Evolutionary conservation across 306 rosid species (phyloP).

Genomic region (Trichosanthes truncata): DNA sequence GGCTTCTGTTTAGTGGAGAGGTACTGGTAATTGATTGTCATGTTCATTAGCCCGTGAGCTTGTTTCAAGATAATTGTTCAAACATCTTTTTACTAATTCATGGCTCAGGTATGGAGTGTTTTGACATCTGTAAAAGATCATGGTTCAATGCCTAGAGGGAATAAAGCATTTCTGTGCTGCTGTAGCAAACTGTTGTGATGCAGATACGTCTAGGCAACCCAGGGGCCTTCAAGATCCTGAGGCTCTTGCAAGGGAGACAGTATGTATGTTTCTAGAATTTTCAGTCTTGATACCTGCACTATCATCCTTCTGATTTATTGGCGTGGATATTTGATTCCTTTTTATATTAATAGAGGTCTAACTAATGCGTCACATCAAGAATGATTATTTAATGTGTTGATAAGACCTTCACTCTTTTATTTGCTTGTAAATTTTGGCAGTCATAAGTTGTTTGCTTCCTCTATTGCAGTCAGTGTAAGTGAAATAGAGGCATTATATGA

Average conservation of each 20-base stretch:
- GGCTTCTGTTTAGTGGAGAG: not conserved
- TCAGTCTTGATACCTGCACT: constrained; percentile 10
- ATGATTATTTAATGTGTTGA: not conserved
- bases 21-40: not conserved
- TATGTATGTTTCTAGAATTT: constrained; percentile 45
- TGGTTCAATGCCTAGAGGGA: constrained; percentile 82
- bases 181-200: constrained; percentile 43
- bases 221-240: constrained; percentile 72
- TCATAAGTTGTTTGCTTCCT: constrained; percentile 4
- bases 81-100: not conserved
- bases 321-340: not conserved
- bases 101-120: constrained; percentile 71
- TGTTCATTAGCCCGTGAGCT: not conserved
- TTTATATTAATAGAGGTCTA: not conserved
- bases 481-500: constrained; percentile 82
- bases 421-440: not conserved
- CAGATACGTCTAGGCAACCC: constrained; percentile 39
- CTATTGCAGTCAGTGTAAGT: constrained; percentile 68
- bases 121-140: constrained; percentile 54
- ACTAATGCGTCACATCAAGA: not conserved
- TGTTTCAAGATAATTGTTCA: not conserved
- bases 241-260: constrained; percentile 80
- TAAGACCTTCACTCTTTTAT: not conserved
- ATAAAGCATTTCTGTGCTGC: constrained; percentile 56
- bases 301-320: not conserved